Base-by-base conservation (phyloP, 768 basidiomycete genomes). In the Xerocomus brunneocitrinus region DNA sequence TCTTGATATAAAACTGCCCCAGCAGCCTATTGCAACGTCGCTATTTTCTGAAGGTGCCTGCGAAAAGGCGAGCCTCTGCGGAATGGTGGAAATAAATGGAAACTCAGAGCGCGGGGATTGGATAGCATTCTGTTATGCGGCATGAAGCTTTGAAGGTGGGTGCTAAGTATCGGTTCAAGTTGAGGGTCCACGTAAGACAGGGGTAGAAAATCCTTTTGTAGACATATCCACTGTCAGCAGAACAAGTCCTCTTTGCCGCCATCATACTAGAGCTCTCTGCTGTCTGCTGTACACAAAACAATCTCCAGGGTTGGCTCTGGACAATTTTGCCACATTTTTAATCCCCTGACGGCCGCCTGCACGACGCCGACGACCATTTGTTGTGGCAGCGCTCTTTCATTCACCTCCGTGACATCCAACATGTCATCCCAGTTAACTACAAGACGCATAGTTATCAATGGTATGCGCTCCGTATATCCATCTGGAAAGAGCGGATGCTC, bases 371-470 rank as follows among this genome's bases (percentile, higher is more conserved):
- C 46, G 8, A 3, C 12, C 22, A 2, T 16, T 36, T 14, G 24
- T 24, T 41, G n/a, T 13, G 6, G 8, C 10, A 24, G 9, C 24
- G 22, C 24, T 32, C 14, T 7, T 10, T 34, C 45, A 24, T 47
- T 27, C 24, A 8, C 24, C 14, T 35, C 38, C 28, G 38, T 39
- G 31, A 25, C n/a, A 4, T 5, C 14, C 30, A 52, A 12, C 45
- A 66, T 66, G 65, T 58, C 65, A n/a, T 52, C 58, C 8, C 69
- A 77, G 31, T 31, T 66, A 19, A 69, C 61, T 40, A 64, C 75
- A 24, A 77, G 76, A 55, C 73, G 79, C 49, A 72, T 75, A 19
- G 72, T 75, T 13, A 58, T 80, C 44, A 78, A 79, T 55, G 74
- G 78, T 77, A 42, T 44, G 73, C 51, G 6, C 6, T 40, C 38